These are phyloP conservation scores for Penicillium salamii DNA, from an alignment of 495 filamentous ascomycete species.

Conservation along the genomic window DNA sequence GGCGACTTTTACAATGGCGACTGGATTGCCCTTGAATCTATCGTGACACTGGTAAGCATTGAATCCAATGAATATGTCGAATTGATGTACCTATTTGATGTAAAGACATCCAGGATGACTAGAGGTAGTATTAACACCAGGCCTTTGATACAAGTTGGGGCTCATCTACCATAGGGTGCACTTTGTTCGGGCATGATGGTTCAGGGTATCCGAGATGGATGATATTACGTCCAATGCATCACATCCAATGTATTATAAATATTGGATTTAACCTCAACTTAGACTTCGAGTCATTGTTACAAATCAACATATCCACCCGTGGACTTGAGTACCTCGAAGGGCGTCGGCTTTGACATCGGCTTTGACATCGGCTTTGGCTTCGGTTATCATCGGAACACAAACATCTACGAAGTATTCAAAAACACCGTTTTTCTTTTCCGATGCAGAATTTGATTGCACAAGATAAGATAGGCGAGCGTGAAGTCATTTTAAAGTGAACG, in stretches of 20 bases:
- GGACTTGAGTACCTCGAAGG: no score
- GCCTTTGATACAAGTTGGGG: neutral
- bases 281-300: neutral
- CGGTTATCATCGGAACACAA: neutral
- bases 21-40: conserved; percentile 61
- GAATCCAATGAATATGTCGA: neutral
- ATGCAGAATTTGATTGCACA: neutral
- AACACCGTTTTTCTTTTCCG: neutral
- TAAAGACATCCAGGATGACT: conserved; percentile 68
- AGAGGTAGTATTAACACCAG: no score
- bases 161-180: neutral
- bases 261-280: neutral
- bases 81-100: conserved; percentile 21
- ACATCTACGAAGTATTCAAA: no score
- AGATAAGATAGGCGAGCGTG: no score
- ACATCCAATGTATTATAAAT: no score
- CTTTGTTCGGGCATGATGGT: neutral
- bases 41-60: conserved; percentile 9
- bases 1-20: conserved; percentile 61
- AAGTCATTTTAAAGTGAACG: no score
- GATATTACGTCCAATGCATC: no score
- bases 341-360: no score
- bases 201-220: no score
- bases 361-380: no score
- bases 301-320: neutral